phyloP scores from a whole-genome alignment of 2,329 filamentous ascomycete species.

The Alternaria brassicae region DNA sequence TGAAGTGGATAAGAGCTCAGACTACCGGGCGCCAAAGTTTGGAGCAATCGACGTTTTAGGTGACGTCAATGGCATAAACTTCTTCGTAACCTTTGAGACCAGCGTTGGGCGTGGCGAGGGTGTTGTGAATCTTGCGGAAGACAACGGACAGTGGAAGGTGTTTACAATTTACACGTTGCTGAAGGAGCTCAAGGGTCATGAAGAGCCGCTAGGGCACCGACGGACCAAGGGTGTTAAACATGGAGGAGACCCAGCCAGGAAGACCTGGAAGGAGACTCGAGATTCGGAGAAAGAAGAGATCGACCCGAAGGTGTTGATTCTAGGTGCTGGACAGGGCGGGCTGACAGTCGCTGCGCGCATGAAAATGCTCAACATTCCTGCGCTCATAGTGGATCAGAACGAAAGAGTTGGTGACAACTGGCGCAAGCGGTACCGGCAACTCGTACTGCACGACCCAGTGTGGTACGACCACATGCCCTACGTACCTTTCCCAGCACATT shows the following conservation, averaged over 20 bases:
- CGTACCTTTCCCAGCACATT: conserved; percentile 40
- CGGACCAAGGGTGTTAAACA: conserved; percentile 41
- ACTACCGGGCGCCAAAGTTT: conserved; percentile 30
- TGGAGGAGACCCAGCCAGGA: conserved; percentile 36
- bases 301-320: conserved; percentile 41
- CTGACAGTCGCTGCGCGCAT: conserved; percentile 54
- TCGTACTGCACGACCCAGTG: conserved; percentile 52
- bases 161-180: conserved; percentile 51
- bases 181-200: conserved; percentile 48
- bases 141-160: conserved; percentile 48
- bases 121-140: conserved; percentile 44
- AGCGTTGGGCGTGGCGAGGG: conserved; percentile 43
- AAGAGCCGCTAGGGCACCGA: conserved; percentile 35
- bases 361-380: conserved; percentile 52
- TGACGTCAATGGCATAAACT: conserved; percentile 39
- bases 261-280: conserved; percentile 42
- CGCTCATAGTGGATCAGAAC: conserved; percentile 56
- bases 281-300: conserved; percentile 37
- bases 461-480: conserved; percentile 52
- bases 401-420: conserved; percentile 56
- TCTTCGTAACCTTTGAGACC: conserved; percentile 43
- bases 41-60: conserved; percentile 39
- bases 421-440: conserved; percentile 56
- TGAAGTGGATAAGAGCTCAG: conserved; percentile 39
- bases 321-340: conserved; percentile 55